A percentile compares a stretch with the other conserved stretches of the same genome.
phyloP scores from a whole-genome alignment of 2,329 filamentous ascomycete genomes.

The Elsinoe batatas region DNA sequence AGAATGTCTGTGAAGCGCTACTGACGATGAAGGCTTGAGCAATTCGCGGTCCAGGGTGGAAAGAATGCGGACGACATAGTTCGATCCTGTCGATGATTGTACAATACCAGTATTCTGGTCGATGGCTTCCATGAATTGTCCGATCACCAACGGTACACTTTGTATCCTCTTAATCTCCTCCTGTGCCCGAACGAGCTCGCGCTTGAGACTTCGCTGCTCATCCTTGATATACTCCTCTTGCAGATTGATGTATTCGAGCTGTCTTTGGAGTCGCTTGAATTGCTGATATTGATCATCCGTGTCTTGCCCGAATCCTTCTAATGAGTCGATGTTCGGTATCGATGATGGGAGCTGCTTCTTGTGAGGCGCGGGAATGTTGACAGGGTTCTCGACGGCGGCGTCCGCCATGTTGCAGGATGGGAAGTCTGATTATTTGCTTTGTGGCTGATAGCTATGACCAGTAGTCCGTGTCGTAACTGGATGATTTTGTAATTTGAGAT shows the following conservation, averaged over 20 bases:
- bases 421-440: background rate
- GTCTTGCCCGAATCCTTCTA: slow-evolving; percentile 74
- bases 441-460: background rate
- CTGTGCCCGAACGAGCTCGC: slow-evolving; percentile 91
- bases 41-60: slow-evolving; percentile 97
- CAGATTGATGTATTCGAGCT: slow-evolving; percentile 93
- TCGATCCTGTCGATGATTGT: slow-evolving; percentile 94
- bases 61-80: slow-evolving; percentile 97
- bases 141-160: slow-evolving; percentile 93
- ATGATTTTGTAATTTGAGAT: background rate
- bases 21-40: slow-evolving; percentile 94
- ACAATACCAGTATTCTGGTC: slow-evolving; percentile 99
- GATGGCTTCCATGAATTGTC: slow-evolving; percentile 99
- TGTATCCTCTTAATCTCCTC: slow-evolving; percentile 99
- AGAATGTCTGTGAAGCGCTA: slow-evolving; percentile 94
- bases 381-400: slow-evolving; percentile 72
- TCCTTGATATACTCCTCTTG: slow-evolving; percentile 99
- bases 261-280: slow-evolving; percentile 91
- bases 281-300: slow-evolving; percentile 87
- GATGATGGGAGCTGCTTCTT: slow-evolving; percentile 67
- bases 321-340: slow-evolving; percentile 81
- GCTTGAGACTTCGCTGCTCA: slow-evolving; percentile 95
- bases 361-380: slow-evolving; percentile 63
- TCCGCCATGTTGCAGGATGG: slow-evolving; percentile 58
- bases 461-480: background rate